A percentile compares a stretch with the other conserved stretches of the same genome.
These are phyloP conservation scores for Metschnikowia matae DNA, from an alignment of 805 yeast species.

Conservation along the genomic window DNA sequence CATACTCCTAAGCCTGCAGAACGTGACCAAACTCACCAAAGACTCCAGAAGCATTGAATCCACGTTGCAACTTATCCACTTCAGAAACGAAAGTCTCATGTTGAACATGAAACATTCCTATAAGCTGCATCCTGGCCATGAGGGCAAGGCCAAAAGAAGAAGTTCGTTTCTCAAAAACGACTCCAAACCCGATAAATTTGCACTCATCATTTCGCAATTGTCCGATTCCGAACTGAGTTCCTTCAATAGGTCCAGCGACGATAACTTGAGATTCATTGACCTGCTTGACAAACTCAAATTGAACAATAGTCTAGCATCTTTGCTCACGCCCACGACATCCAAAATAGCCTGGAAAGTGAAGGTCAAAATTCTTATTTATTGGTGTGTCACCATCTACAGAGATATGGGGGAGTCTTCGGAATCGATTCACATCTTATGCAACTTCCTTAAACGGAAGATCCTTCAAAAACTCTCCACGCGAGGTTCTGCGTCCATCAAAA, in stretches of 20 bases:
- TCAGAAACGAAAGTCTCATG: constrained; percentile 69
- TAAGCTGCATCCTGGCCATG: constrained; percentile 2
- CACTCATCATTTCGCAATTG: constrained; percentile 1
- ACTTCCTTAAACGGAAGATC: constrained; percentile 42
- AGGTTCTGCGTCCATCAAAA: constrained; percentile 26
- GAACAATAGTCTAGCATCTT: constrained; percentile 26
- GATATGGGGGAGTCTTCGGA: constrained; percentile 28
- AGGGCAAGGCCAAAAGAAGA: constrained; percentile 4
- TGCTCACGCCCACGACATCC: constrained; percentile 22
- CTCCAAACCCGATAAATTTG: constrained; percentile 3
- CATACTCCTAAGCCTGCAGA: constrained; percentile 23
- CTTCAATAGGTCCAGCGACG: constrained; percentile 24
- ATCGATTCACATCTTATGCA: constrained; percentile 37
- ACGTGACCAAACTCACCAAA: constrained; percentile 14
- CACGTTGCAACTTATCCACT: constrained; percentile 57
- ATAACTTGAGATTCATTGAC: constrained; percentile 30
- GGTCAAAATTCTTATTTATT: constrained; percentile 32
- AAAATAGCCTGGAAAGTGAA: constrained; percentile 30
- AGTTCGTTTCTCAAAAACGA: constrained; percentile 6
- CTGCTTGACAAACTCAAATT: constrained; percentile 34
- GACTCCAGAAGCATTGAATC: constrained; percentile 32
- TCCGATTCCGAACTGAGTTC: constrained; percentile 3
- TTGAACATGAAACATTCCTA: constrained; percentile 37
- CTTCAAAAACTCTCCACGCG: constrained; percentile 19
- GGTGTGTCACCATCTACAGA: constrained; percentile 41